Evolutionary conservation across 2,329 filamentous ascomycete genomes (phyloP).

Genomic region (Pseudogymnoascus sp.): DNA sequence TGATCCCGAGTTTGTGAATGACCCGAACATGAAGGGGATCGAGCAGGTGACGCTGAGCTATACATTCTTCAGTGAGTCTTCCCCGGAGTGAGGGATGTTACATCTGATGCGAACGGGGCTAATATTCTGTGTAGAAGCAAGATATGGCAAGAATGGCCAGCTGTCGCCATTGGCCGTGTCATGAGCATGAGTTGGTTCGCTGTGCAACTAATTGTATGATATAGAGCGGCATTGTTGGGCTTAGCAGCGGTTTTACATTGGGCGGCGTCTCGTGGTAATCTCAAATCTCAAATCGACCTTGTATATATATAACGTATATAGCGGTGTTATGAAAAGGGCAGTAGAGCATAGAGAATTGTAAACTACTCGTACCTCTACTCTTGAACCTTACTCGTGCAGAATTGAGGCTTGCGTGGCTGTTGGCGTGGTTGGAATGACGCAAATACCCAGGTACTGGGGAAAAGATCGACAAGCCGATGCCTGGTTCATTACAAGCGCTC

Average conservation of each 20-base stretch:
- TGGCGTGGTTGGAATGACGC: neutral
- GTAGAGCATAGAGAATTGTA: neutral
- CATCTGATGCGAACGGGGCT: constrained; percentile 24
- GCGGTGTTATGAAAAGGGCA: neutral
- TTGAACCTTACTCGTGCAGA: neutral
- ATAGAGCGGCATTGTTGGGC: neutral
- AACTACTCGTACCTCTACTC: neutral
- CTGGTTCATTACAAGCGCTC: neutral
- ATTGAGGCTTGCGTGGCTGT: neutral
- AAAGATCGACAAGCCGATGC: neutral
- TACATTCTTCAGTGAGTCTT: constrained; percentile 87
- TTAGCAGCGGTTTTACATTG: constrained; percentile 6
- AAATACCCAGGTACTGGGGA: constrained; percentile 2
- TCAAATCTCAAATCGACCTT: constrained; percentile 6
- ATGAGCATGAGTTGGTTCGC: neutral
- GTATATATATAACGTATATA: neutral
- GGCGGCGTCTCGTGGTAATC: constrained; percentile 21
- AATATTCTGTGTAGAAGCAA: constrained; percentile 54
- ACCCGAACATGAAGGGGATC: constrained; percentile 86
- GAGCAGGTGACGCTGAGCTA: constrained; percentile 95
- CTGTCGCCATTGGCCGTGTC: constrained; percentile 33
- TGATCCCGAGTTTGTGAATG: constrained; percentile 87
- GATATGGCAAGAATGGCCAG: constrained; percentile 74
- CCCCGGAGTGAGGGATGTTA: neutral
- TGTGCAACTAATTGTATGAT: constrained; percentile 11